phyloP scores from a whole-genome alignment of 129 eudicot genomes.

The Helianthus tuberosus region DNA sequence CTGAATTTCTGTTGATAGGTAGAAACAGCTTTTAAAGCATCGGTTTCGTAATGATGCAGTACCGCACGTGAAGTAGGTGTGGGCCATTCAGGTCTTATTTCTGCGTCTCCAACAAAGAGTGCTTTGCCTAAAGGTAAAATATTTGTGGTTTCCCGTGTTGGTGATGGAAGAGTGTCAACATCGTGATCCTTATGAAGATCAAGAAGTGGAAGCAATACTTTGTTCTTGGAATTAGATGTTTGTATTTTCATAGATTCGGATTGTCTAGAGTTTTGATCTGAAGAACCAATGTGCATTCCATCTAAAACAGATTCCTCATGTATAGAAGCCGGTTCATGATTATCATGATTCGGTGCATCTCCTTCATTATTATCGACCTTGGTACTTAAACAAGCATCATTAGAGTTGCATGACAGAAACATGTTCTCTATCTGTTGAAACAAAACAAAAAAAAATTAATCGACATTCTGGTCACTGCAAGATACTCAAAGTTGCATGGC shows the following conservation, averaged over 20 bases:
- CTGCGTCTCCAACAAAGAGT: conserved; percentile 39
- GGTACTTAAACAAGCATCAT: conserved; percentile 25
- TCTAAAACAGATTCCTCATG: conserved; percentile 34
- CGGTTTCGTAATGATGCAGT: conserved; percentile 80
- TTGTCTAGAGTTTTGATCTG: conserved; percentile 29
- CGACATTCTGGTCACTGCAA: conserved; percentile 6
- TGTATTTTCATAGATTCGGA: conserved; percentile 43
- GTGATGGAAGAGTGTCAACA: conserved; percentile 95
- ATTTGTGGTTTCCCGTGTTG: conserved; percentile 65
- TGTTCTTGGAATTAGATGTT: conserved; percentile 45
- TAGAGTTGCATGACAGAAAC: conserved; percentile 40
- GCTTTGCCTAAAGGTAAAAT: conserved; percentile 49
- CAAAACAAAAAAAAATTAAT: conserved; percentile 4
- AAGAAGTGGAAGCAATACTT: conserved; percentile 66
- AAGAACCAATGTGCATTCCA: conserved; percentile 19
- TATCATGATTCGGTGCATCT: conserved; percentile 18
- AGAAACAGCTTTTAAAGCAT: conserved; percentile 86
- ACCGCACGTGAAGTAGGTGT: conserved; percentile 51
- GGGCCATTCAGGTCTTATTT: conserved; percentile 75
- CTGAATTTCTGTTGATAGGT: conserved; percentile 91
- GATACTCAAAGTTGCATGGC: conserved; percentile 1
- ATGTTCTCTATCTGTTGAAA: conserved; percentile 58
- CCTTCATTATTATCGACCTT: conserved; percentile 21
- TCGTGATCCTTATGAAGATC: conserved; percentile 98
- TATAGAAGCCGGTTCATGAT: conserved; percentile 24